Conservation (phyloP, 495 filamentous ascomycete species). For the Platismatia glauca region DNA sequence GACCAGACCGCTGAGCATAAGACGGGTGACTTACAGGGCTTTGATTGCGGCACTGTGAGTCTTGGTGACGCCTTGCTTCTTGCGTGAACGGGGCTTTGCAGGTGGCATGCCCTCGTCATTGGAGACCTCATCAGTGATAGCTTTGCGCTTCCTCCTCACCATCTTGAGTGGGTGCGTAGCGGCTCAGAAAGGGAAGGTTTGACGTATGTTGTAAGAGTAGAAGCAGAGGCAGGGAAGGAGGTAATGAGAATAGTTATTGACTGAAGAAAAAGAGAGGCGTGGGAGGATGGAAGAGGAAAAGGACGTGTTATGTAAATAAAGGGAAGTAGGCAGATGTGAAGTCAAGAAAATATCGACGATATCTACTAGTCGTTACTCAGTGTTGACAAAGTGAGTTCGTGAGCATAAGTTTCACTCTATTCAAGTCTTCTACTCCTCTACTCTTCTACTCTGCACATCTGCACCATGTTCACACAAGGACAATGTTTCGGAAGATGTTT, state of each 20-base stretch:
- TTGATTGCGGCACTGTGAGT: conserved; percentile 2
- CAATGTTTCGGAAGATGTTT: too few relatives aligned
- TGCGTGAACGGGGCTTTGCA: neutral
- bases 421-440: too few relatives aligned
- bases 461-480: too few relatives aligned
- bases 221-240: neutral
- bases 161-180: neutral
- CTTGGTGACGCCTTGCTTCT: conserved; percentile 16
- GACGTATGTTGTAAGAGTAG: neutral
- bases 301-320: neutral
- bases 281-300: neutral
- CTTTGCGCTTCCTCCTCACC: neutral
- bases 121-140: neutral
- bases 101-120: neutral
- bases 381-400: neutral
- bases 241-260: neutral
- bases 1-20: neutral
- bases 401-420: neutral
- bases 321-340: neutral
- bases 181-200: neutral
- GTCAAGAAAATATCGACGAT: neutral
- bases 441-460: too few relatives aligned
- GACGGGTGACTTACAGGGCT: neutral
- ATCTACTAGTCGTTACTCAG: neutral
- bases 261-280: neutral